Conservation (phyloP, 768 basidiomycete genomes). For the Russula compacta region DNA sequence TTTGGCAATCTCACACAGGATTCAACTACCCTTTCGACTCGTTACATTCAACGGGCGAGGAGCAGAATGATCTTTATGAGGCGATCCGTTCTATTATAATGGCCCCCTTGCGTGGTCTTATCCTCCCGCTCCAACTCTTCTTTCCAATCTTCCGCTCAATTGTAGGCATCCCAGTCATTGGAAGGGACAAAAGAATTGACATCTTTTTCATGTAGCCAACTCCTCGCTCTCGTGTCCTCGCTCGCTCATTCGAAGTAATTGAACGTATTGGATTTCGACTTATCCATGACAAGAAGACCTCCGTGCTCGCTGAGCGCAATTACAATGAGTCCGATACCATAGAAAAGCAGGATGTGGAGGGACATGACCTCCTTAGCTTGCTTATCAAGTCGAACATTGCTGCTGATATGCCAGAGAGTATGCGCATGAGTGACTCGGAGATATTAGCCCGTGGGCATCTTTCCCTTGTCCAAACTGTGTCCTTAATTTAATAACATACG, state of each 20-base stretch:
- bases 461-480: background rate
- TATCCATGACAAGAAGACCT: constrained; percentile 40
- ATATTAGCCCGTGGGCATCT: constrained; percentile 23
- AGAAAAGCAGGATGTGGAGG: constrained; percentile 16
- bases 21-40: constrained; percentile 33
- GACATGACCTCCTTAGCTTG: constrained; percentile 25
- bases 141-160: constrained; percentile 33
- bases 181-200: background rate
- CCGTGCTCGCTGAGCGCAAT: constrained; percentile 17
- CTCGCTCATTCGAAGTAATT: constrained; percentile 35
- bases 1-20: constrained; percentile 22
- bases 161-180: constrained; percentile 24
- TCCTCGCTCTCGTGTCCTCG: constrained; percentile 15
- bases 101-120: constrained; percentile 4
- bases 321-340: background rate
- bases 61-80: constrained; percentile 26
- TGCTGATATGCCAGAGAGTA: constrained; percentile 22
- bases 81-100: constrained; percentile 30
- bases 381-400: constrained; percentile 28
- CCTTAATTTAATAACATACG: background rate
- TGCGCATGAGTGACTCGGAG: constrained; percentile 26
- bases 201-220: constrained; percentile 21
- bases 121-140: constrained; percentile 28
- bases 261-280: constrained; percentile 41
- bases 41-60: constrained; percentile 21